Evolutionary conservation across 73 alveolate species (phyloP), one percentile per base, ranked within the genome.

Genomic region (Paramecium bursaria): DNA sequence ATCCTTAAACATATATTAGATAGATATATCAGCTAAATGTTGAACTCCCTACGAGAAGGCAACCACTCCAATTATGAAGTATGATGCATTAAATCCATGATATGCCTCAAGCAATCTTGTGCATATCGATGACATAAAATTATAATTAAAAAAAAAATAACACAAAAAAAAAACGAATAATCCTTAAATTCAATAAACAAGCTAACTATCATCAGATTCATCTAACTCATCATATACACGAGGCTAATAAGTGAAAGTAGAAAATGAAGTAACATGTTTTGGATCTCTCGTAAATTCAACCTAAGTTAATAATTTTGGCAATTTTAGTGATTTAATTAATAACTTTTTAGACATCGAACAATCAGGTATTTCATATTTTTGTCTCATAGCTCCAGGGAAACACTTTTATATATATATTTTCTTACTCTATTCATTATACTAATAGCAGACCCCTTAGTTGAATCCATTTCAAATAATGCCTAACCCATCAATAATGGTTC

Each of bases 11-110:
- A 87, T 46, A 19, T 47, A 87, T 50, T 74, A 67, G 27, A 87
- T 27, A 31, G 93, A 44, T 46, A 87, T 48, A 85, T 87, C 93
- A 14, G 93, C 23, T 50, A 87, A 50, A 25, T 85, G 85, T 48
- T 79, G 48, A 27, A 87, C 33, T 42, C 82, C 82, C 22, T 67
- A 42, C 13, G 26, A 25, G 46, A 67, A 67, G 19, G 82, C 82
- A 4, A 47, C 33, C 30, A 67, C 57, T 31, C 60, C 82, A 9
- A 67, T 67, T 6, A 67, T 42, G 31, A 67, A 67, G 46, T 67
- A 42, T 39, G 53, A 19, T 4, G 82, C 60, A 67, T 67, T 31
- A 42, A 67, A 67, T 48, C 29, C 31, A 25, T 27, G 30, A 29
- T 57, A 57, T 13, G 13, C 29, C n/a, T n/a, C n/a, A n/a, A n/a